Conservation (phyloP, 257 asterid species). For the Echium plantagineum region DNA sequence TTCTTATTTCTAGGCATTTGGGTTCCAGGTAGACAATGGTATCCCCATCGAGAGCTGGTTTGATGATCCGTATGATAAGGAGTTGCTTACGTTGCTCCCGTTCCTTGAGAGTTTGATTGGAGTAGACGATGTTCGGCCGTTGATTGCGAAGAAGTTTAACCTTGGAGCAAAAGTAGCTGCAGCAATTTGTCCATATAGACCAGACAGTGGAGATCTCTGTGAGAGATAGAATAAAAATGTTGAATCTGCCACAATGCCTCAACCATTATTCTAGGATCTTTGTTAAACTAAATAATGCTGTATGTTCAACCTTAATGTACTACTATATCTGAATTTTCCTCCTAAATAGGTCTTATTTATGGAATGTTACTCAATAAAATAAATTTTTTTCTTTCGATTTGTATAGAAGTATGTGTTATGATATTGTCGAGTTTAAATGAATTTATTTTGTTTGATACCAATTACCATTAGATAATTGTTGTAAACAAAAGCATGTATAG, state of each 20-base stretch:
- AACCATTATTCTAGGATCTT: not conserved
- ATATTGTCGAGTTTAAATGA: too few species aligned
- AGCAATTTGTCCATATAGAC: slow-evolving; percentile 49
- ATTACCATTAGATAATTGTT: too few species aligned
- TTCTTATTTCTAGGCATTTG: slow-evolving; percentile 62
- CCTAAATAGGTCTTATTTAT: too few species aligned
- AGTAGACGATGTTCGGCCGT: slow-evolving; percentile 73
- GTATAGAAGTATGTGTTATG: too few species aligned
- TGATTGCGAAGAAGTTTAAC: slow-evolving; percentile 59
- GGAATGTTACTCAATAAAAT: too few species aligned
- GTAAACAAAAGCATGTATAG: too few species aligned
- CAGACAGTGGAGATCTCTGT: slow-evolving; percentile 26
- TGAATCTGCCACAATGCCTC: too few species aligned
- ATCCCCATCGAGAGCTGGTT: slow-evolving; percentile 98
- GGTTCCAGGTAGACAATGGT: slow-evolving; percentile 98
- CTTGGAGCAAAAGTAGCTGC: slow-evolving; percentile 66
- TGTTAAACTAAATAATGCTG: too few species aligned
- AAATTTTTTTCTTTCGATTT: too few species aligned
- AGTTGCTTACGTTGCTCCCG: slow-evolving; percentile 58
- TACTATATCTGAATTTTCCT: too few species aligned
- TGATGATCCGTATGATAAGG: slow-evolving; percentile 62
- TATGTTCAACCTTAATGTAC: too few species aligned
- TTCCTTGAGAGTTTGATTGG: slow-evolving; percentile 79
- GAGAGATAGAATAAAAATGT: slow-evolving; percentile 17
- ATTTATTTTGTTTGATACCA: too few species aligned